These are phyloP conservation scores for Phytophthora ramorum DNA, from an alignment of 352 stramenopile genomes.

Conservation along the genomic window DNA sequence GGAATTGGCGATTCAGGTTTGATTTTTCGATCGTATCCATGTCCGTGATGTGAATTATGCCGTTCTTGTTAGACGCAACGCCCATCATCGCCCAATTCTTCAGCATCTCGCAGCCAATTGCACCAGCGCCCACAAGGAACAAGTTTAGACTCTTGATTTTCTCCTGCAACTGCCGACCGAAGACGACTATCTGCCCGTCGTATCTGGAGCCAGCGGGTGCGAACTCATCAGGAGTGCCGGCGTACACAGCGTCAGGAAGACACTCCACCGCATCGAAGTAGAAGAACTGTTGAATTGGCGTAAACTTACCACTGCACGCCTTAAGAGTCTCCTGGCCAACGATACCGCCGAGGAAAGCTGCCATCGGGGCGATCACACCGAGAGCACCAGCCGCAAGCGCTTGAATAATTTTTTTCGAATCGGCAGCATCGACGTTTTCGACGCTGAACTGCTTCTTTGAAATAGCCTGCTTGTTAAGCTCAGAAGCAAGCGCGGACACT, in stretches of 20 bases:
- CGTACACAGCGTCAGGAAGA: slow-evolving; percentile 90
- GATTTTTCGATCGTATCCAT: slow-evolving; percentile 99
- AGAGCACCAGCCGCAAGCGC: slow-evolving; percentile 87
- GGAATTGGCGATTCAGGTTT: slow-evolving; percentile 99
- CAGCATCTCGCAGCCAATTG: slow-evolving; percentile 99
- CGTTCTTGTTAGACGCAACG: slow-evolving; percentile 88
- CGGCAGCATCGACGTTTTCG: slow-evolving; percentile 63
- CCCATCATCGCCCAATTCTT: slow-evolving; percentile 99
- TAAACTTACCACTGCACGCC: slow-evolving; percentile 99
- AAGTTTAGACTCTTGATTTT: slow-evolving; percentile 91
- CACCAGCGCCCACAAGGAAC: slow-evolving; percentile 98
- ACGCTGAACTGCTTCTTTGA: slow-evolving; percentile 70
- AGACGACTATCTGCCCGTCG: slow-evolving; percentile 94
- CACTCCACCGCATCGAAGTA: slow-evolving; percentile 99
- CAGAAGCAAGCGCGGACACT: slow-evolving; percentile 83
- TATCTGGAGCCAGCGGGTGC: slow-evolving; percentile 84
- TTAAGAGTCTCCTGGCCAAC: slow-evolving; percentile 99
- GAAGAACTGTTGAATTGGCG: slow-evolving; percentile 98
- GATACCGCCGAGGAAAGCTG: slow-evolving; percentile 97
- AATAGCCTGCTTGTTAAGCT: slow-evolving; percentile 79
- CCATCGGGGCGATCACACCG: slow-evolving; percentile 96
- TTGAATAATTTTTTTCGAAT: slow-evolving; percentile 80
- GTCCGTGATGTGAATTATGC: slow-evolving; percentile 96
- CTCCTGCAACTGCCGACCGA: slow-evolving; percentile 79
- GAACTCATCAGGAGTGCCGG: slow-evolving; percentile 61